Evolutionary conservation across 2,329 filamentous ascomycete genomes (phyloP).

Genomic region (Colletotrichum acutatum): DNA sequence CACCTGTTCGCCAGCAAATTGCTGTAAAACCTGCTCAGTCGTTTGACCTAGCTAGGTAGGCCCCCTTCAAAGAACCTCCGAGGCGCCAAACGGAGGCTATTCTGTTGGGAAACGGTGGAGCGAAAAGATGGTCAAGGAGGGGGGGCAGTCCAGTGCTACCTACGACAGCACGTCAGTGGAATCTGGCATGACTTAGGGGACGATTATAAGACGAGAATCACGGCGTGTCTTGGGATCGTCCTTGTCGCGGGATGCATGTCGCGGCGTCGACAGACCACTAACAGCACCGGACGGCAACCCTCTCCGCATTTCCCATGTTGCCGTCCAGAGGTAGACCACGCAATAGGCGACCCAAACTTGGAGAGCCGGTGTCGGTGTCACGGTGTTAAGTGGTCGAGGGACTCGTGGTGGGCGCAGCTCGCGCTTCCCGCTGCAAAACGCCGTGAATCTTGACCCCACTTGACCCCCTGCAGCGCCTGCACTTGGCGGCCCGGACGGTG

Average conservation of each 20-base stretch:
- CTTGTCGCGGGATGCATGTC: constrained; percentile 27
- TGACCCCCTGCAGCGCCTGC: constrained; percentile 23
- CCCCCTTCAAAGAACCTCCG: background rate
- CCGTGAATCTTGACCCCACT: constrained; percentile 13
- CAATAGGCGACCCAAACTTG: constrained; percentile 3
- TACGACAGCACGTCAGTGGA: constrained; percentile 14
- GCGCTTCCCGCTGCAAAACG: constrained; percentile 15
- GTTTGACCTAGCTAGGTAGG: background rate
- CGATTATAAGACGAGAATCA: constrained; percentile 33
- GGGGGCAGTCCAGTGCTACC: background rate
- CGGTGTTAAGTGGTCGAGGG: constrained; percentile 5
- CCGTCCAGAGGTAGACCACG: background rate
- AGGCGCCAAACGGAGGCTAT: constrained; percentile 1
- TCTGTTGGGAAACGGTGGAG: constrained; percentile 23
- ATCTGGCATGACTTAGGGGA: constrained; percentile 29
- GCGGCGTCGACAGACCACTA: constrained; percentile 18
- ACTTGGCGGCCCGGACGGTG: constrained; percentile 23
- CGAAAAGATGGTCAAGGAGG: background rate
- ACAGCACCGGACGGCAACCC: background rate
- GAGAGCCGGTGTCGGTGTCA: constrained; percentile 21
- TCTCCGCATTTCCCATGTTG: constrained; percentile 3
- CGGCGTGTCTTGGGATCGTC: constrained; percentile 28
- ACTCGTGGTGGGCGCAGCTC: constrained; percentile 8
- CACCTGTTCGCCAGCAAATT: constrained; percentile 7
- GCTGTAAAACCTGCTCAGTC: constrained; percentile 13